Percentiles rank a stretch among this genome's conserved stretches.
Evolutionary conservation across 179 eudicot genomes (phyloP).

Genomic region (Sideroxylon spinosum): DNA sequence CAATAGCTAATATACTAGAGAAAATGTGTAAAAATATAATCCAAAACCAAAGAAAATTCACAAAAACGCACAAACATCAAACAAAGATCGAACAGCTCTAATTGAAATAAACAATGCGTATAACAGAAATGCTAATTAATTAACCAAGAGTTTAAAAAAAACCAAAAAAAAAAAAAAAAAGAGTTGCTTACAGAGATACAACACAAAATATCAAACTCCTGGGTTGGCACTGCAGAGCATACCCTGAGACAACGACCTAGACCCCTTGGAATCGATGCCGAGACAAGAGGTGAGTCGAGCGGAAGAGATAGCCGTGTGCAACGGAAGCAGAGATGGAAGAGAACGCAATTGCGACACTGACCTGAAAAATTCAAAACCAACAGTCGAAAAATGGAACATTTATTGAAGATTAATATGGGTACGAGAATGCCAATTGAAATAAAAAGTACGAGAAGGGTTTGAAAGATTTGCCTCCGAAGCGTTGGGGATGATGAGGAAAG

Average conservation of each 20-base stretch:
- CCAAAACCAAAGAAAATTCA: neutral
- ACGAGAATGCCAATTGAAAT: neutral
- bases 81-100: neutral
- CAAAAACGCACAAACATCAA: neutral
- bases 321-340: slow-evolving; percentile 75
- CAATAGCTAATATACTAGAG: neutral
- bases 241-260: slow-evolving; percentile 97
- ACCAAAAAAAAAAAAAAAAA: no score
- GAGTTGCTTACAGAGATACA: slow-evolving; percentile 63
- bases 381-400: slow-evolving; percentile 19
- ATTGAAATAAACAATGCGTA: slow-evolving; percentile 7
- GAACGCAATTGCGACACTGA: slow-evolving; percentile 59
- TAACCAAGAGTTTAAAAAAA: no score
- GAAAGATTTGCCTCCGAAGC: slow-evolving; percentile 28
- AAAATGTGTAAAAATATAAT: neutral
- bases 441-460: neutral
- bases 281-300: slow-evolving; percentile 84
- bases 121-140: neutral
- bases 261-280: slow-evolving; percentile 62
- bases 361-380: slow-evolving; percentile 48
- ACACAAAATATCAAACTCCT: slow-evolving; percentile 73
- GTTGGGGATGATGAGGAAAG: slow-evolving; percentile 32
- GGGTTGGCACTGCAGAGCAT: slow-evolving; percentile 92
- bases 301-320: slow-evolving; percentile 77
- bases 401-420: slow-evolving; percentile 15